Evolutionary conservation across 305 asterid species (phyloP), one percentile per base, ranked within the genome.

Genomic region (Solanum hybrid): DNA sequence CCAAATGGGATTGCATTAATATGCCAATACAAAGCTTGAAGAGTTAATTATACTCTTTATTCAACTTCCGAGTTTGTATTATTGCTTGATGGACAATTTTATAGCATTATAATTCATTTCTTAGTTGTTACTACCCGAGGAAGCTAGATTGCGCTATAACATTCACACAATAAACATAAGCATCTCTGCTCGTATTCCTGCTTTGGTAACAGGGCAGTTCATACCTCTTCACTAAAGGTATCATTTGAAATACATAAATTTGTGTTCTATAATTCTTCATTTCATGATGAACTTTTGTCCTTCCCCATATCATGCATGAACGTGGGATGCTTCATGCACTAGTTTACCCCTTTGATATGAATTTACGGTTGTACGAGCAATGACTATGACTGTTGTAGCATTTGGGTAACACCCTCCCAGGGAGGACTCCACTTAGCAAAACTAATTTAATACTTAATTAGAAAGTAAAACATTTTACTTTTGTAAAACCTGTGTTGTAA

Each of bases 121-220:
- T 64, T 97, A 95, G 90, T 94, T 97, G 92, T 93, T 97, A 91
- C 93, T 97, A 92, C 97, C 99, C 36, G 99, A 97, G 91, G 99
- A 95, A 93, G 96, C 98, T 89, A 94, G 94, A 91, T 90, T 93
- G 92, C 94, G 85, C 94, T 99, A 97, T 92, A 93, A 94, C 86
- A 97, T 97, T 64, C 92, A 85, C 81, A 93, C 98, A 86, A 92
- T 92, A 45, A 95, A 97, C 90, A 93, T 95, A 91, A 95, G 97
- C 93, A 95, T 97, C 90, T 95, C 99, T 88, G 96, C 99, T 45
- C 91, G 95, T 87, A 97, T 89, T 93, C 95, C 77, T 96, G 99
- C 93, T 97, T 96, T 89, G 99, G 99, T 76, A 97, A 97, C 94
- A 91, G 99, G 99, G 95, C 69, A 80, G 36, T 26, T 80, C 36